Base-by-base conservation (phyloP, 345 rosid species). In the Geranium brycei region DNA sequence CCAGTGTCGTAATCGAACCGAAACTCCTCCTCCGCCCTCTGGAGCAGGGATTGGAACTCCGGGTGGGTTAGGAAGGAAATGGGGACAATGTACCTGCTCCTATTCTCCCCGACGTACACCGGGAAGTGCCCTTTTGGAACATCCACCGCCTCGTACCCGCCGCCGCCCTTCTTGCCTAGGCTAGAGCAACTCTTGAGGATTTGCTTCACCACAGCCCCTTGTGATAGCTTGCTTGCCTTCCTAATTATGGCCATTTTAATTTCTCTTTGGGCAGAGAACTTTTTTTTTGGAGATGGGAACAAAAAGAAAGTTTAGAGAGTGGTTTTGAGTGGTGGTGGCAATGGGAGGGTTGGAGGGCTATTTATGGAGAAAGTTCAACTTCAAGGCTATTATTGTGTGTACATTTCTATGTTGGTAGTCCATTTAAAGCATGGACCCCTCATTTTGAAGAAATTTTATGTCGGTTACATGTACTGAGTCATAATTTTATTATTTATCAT, bases 141-240 rank as follows among this genome's bases (percentile, higher is more conserved):
- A 23, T 23, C 28, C 28, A 23, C 28, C 28, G 28, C 28, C 28
- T 23, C 28, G 30, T 77, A 66, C n/a, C n/a, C n/a, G 51, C 59
- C 17, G 19, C 61, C 63, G 28, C 58, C 53, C 72, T 81, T 91
- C 82, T 80, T 88, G 23, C 95, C 96, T 51, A 91, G 66, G 69
- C 95, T 91, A 0, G 96, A 91, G 69, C 96, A 91, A 64, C 87
- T 82, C 76, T 79, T 88, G 7, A 91, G 78, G 56, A 88, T 91
- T 64, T 87, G 84, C 72, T 83, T 91, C 19, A 91, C 63, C 51
- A 85, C 78, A 60, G 88, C 79, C 19, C 85, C 70, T 69, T 91
- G 97, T 53, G 85, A 60, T 65, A 79, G 76, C 76, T 83, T 88
- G 68, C 75, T 69, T 32, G 82, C 62, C 63, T 82, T 91, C 66